Conservation (phyloP, 306 rosid species). For the Dryas drummondii region DNA sequence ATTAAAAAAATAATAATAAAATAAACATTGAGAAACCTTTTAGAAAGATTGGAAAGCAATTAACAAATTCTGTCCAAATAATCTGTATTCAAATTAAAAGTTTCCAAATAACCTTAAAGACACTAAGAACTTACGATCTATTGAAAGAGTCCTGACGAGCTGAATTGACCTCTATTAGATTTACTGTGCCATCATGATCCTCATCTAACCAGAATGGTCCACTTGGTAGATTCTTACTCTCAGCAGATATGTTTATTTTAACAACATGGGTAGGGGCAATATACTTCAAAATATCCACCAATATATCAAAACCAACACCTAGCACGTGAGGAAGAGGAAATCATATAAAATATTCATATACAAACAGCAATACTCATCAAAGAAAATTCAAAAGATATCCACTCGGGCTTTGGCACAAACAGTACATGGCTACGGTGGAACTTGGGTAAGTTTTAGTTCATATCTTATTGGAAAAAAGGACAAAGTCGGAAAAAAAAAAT, state of each 20-base stretch:
- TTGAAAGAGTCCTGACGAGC: constrained; percentile 71
- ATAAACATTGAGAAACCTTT: neutral
- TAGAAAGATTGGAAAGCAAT: neutral
- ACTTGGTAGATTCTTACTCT: constrained; percentile 71
- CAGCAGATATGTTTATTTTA: constrained; percentile 65
- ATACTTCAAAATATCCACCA: constrained; percentile 73
- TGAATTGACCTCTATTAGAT: constrained; percentile 67
- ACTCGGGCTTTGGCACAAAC: neutral
- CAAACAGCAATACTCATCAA: neutral
- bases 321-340: constrained; percentile 27
- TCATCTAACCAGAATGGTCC: constrained; percentile 79
- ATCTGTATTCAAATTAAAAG: neutral
- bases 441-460: neutral
- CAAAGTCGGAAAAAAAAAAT: neutral
- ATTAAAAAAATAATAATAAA: neutral
- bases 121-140: constrained; percentile 63
- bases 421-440: constrained; percentile 2
- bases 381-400: constrained; percentile 10
- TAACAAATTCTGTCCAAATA: neutral
- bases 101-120: constrained; percentile 4
- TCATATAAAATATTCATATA: neutral
- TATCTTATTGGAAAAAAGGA: neutral
- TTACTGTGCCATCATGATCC: constrained; percentile 31
- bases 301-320: constrained; percentile 81
- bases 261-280: constrained; percentile 79